Evolutionary conservation across 2,329 filamentous ascomycete genomes (phyloP).

Genomic region (Fusarium austroafricanum): DNA sequence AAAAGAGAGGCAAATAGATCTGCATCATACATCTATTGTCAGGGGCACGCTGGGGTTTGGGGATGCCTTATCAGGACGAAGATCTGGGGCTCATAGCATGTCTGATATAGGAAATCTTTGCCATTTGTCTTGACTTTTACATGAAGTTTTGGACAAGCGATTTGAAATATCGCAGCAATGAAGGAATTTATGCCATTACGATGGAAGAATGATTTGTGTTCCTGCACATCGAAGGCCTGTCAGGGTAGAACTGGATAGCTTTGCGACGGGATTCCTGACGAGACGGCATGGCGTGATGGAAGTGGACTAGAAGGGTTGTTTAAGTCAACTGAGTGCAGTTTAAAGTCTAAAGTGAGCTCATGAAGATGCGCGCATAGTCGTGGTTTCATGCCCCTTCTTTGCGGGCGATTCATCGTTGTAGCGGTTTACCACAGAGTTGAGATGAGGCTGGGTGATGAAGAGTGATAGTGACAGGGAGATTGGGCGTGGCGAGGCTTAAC

Average conservation of each 20-base stretch:
- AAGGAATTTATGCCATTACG: background rate
- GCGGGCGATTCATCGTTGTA: slow-evolving; percentile 2
- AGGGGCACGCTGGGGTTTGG: slow-evolving; percentile 27
- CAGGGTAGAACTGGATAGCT: slow-evolving; percentile 4
- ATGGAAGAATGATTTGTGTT: slow-evolving; percentile 6
- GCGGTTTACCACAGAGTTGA: background rate
- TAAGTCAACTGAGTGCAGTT: background rate
- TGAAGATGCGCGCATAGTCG: slow-evolving; percentile 4
- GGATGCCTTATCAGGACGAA: slow-evolving; percentile 40
- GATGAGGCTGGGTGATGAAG: slow-evolving; percentile 4
- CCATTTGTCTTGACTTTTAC: slow-evolving; percentile 41
- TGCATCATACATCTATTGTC: slow-evolving; percentile 5
- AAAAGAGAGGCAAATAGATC: slow-evolving; percentile 5
- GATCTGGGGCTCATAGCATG: slow-evolving; percentile 13
- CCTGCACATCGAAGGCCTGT: slow-evolving; percentile 6
- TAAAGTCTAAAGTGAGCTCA: background rate
- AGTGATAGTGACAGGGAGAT: background rate
- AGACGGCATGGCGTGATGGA: background rate
- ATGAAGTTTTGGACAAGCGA: slow-evolving; percentile 11
- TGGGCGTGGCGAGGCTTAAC: slow-evolving; percentile 13
- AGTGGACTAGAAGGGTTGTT: background rate
- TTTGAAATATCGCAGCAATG: background rate
- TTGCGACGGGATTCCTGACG: slow-evolving; percentile 4
- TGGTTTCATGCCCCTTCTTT: background rate
- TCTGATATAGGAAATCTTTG: slow-evolving; percentile 1